phyloP scores from a whole-genome alignment of 2,329 filamentous ascomycete species.

The Claviceps citrina region DNA sequence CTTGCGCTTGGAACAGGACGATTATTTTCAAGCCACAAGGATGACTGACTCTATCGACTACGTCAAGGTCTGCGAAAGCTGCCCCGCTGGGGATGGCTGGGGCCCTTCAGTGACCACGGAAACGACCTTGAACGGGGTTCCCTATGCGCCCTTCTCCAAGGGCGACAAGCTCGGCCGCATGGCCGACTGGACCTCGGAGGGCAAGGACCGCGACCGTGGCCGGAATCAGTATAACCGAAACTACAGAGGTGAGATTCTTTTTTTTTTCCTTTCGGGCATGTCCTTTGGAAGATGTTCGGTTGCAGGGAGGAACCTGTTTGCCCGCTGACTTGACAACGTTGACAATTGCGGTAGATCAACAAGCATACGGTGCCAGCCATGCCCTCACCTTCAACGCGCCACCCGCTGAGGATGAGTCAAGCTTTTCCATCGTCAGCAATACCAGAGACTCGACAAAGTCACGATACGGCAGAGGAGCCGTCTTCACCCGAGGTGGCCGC shows the following conservation, averaged over 20 bases:
- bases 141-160: constrained; percentile 96
- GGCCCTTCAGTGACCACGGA: constrained; percentile 70
- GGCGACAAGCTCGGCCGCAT: constrained; percentile 97
- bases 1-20: constrained; percentile 1
- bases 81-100: constrained; percentile 70
- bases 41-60: constrained; percentile 41
- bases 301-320: no score
- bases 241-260: constrained; percentile 56
- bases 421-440: constrained; percentile 96
- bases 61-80: constrained; percentile 51
- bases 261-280: neutral
- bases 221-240: constrained; percentile 83
- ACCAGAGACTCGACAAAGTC: constrained; percentile 72
- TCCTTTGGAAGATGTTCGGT: no score
- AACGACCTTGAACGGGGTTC: constrained; percentile 84
- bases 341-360: constrained; percentile 51
- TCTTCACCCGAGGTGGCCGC: constrained; percentile 67
- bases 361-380: constrained; percentile 86
- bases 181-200: constrained; percentile 92
- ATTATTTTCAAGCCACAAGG: constrained; percentile 9
- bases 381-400: constrained; percentile 81
- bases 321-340: neutral
- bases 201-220: constrained; percentile 67
- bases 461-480: constrained; percentile 76
- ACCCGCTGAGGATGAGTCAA: constrained; percentile 84